Percentiles rank a stretch among this genome's conserved stretches.
Evolutionary conservation across 352 stramenopile species (phyloP).

Genomic region (Aphanomyces cochlioides): DNA sequence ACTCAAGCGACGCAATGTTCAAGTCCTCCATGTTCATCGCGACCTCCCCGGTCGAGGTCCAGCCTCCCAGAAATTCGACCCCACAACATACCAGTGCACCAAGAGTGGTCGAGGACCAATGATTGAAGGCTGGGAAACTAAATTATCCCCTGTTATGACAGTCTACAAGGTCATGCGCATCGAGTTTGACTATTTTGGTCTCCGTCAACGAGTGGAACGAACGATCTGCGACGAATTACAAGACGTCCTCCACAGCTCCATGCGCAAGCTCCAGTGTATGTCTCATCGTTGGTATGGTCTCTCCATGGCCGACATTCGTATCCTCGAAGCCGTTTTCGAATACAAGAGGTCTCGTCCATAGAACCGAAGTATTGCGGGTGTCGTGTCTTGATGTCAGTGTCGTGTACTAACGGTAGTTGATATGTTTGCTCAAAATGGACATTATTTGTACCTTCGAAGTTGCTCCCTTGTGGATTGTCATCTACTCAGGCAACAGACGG

Average conservation of each 20-base stretch:
- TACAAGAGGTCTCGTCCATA: conserved; percentile 4
- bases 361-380: not conserved
- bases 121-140: conserved; percentile 14
- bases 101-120: conserved; percentile 29
- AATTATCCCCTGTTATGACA: conserved; percentile 18
- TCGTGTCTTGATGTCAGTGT: too few species aligned
- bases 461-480: not conserved
- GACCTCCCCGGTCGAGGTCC: too few species aligned
- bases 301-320: conserved; percentile 22
- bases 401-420: not conserved
- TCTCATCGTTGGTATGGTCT: conserved; percentile 20
- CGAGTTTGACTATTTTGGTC: conserved; percentile 18
- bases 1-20: conserved; percentile 16
- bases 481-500: not conserved
- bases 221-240: conserved; percentile 2
- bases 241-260: not conserved
- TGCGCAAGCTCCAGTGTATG: conserved; percentile 19
- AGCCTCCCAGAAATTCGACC: not conserved
- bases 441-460: not conserved
- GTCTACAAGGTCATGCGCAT: conserved; percentile 27
- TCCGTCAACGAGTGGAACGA: conserved; percentile 15
- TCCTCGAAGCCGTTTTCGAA: conserved; percentile 21
- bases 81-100: conserved; percentile 16
- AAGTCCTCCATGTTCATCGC: conserved; percentile 16
- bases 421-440: not conserved